These are phyloP conservation scores for Fusarium sarcochroum DNA, from an alignment of 2,329 filamentous ascomycete species.

Conservation along the genomic window DNA sequence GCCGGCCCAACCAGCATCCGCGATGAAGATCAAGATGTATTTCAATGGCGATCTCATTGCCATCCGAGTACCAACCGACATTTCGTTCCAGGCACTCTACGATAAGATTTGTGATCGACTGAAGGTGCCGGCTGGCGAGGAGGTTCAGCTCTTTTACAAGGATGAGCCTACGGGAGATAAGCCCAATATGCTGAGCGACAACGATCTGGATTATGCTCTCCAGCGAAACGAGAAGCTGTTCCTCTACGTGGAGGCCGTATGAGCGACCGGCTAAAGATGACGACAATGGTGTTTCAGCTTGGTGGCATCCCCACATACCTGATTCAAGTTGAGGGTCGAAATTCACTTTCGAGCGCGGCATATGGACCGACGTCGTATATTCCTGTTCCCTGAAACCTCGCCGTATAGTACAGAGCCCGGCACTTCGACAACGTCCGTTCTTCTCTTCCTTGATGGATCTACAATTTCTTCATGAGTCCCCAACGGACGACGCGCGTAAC, in stretches of 20 bases:
- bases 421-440: constrained; percentile 22
- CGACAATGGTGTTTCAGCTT: constrained; percentile 42
- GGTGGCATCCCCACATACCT: constrained; percentile 27
- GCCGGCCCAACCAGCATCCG: constrained; percentile 58
- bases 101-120: constrained; percentile 89
- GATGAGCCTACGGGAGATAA: constrained; percentile 85
- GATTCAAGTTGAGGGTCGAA: constrained; percentile 27
- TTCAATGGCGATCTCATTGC: constrained; percentile 94
- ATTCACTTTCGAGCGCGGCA: constrained; percentile 19
- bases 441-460: constrained; percentile 35
- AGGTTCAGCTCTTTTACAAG: constrained; percentile 85
- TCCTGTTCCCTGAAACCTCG: constrained; percentile 19
- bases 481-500: constrained; percentile 28
- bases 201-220: constrained; percentile 85
- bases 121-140: constrained; percentile 77
- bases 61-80: constrained; percentile 87
- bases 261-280: constrained; percentile 38
- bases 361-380: constrained; percentile 14
- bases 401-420: constrained; percentile 18
- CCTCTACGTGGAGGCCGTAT: constrained; percentile 75
- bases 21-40: constrained; percentile 95
- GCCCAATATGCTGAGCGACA: constrained; percentile 81
- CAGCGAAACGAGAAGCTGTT: constrained; percentile 90
- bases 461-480: constrained; percentile 38
- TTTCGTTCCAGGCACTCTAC: constrained; percentile 81